phyloP scores from a whole-genome alignment of 176 grass and related monocot species.

The Eragrostis curvula region DNA sequence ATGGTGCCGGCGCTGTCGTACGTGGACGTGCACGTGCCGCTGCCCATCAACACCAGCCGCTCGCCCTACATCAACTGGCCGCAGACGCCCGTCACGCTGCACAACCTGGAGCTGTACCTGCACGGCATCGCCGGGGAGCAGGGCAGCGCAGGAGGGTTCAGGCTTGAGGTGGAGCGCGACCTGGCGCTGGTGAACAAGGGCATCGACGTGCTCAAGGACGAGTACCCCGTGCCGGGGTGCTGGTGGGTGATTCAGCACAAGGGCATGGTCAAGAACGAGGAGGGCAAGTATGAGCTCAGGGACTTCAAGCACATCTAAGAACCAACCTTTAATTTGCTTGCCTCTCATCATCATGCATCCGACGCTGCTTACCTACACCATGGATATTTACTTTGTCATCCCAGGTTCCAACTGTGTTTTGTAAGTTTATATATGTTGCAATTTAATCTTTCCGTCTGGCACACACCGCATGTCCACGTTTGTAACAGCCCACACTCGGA shows the following conservation, averaged over 20 bases:
- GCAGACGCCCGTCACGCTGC: conserved; percentile 1
- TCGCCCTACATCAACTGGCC: conserved; percentile 54
- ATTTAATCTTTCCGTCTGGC: too few species aligned
- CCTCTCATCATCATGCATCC: neutral
- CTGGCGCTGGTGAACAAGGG: conserved; percentile 58
- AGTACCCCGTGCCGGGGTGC: conserved; percentile 43
- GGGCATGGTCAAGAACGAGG: conserved; percentile 38
- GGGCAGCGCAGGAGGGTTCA: conserved; percentile 38
- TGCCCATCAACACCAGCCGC: conserved; percentile 33
- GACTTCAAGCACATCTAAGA: conserved; percentile 39
- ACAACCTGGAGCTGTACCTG: conserved; percentile 67
- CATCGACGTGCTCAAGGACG: conserved; percentile 50
- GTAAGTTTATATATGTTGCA: too few species aligned
- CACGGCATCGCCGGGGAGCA: conserved; percentile 53
- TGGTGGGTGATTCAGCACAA: conserved; percentile 57
- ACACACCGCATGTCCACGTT: too few species aligned
- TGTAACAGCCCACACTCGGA: too few species aligned
- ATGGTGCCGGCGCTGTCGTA: conserved; percentile 34
- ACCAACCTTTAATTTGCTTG: neutral
- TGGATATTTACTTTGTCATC: too few species aligned
- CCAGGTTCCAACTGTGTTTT: too few species aligned
- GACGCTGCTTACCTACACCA: too few species aligned
- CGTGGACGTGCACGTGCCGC: conserved; percentile 52
- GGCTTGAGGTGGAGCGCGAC: conserved; percentile 55
- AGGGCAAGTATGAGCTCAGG: conserved; percentile 45